phyloP scores from a whole-genome alignment of 768 basidiomycete genomes.

The Strobilomyces dryophilus region DNA sequence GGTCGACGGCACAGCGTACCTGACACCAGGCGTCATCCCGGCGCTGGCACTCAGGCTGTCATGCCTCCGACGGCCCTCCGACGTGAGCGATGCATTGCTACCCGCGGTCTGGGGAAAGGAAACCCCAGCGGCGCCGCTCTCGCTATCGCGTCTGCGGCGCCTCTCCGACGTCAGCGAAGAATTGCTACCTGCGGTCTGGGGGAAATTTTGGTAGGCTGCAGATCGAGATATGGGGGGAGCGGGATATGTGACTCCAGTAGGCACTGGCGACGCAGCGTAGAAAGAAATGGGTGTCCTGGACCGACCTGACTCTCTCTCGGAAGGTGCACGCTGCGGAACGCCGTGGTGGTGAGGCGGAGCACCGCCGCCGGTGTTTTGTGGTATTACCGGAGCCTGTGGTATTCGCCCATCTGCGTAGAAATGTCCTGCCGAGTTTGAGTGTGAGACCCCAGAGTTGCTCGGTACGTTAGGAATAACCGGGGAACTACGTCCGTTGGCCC shows the following conservation, averaged over 20 bases:
- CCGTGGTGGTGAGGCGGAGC: slow-evolving; percentile 9
- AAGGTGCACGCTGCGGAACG: slow-evolving; percentile 9
- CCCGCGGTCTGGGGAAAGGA: background rate
- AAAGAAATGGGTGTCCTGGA: slow-evolving; percentile 21
- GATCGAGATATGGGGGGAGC: slow-evolving; percentile 28
- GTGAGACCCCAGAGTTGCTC: slow-evolving; percentile 8
- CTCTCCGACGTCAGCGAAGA: slow-evolving; percentile 23
- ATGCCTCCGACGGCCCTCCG: slow-evolving; percentile 22
- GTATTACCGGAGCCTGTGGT: slow-evolving; percentile 23
- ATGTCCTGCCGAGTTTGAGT: slow-evolving; percentile 9
- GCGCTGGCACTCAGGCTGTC: slow-evolving; percentile 22
- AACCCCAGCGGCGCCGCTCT: slow-evolving; percentile 21
- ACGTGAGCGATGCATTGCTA: slow-evolving; percentile 19
- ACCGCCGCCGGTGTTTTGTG: slow-evolving; percentile 9
- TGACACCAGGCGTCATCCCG: slow-evolving; percentile 23
- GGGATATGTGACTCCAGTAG: slow-evolving; percentile 24
- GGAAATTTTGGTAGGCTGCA: slow-evolving; percentile 3
- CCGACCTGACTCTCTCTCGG: slow-evolving; percentile 20
- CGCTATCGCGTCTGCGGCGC: slow-evolving; percentile 24
- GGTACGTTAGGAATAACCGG: slow-evolving; percentile 16
- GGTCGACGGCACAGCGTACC: slow-evolving; percentile 9
- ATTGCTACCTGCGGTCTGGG: slow-evolving; percentile 8
- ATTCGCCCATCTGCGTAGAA: slow-evolving; percentile 16
- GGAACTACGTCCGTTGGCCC: slow-evolving; percentile 8
- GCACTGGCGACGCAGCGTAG: slow-evolving; percentile 26